These are phyloP conservation scores for Cytospora mali DNA, from an alignment of 2,329 filamentous ascomycete species.

Conservation along the genomic window DNA sequence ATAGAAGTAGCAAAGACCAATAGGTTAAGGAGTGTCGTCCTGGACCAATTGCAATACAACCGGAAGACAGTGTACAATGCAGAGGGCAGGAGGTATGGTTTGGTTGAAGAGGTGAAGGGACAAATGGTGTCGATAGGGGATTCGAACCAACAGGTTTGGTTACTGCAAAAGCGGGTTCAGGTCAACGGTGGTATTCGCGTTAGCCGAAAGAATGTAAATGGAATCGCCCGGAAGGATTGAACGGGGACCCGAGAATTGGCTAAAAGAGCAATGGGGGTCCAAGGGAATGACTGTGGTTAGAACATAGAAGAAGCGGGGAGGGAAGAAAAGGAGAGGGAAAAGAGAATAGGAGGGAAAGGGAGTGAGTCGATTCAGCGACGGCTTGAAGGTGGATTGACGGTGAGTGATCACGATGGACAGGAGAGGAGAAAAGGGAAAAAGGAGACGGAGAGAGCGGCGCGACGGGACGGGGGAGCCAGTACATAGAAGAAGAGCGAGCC, in stretches of 20 bases:
- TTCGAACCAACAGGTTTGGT: neutral
- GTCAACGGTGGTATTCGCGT: slow-evolving; percentile 31
- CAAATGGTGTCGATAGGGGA: slow-evolving; percentile 10
- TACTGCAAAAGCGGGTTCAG: slow-evolving; percentile 20
- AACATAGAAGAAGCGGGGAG: slow-evolving; percentile 37
- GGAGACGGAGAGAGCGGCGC: slow-evolving; percentile 29
- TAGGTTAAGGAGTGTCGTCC: slow-evolving; percentile 42
- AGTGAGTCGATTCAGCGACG: slow-evolving; percentile 34
- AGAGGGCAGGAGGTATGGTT: slow-evolving; percentile 25
- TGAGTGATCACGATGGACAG: slow-evolving; percentile 30
- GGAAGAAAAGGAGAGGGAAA: slow-evolving; percentile 41
- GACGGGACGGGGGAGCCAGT: slow-evolving; percentile 12
- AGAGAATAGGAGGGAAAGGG: slow-evolving; percentile 30
- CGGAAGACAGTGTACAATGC: slow-evolving; percentile 30
- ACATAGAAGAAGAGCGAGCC: slow-evolving; percentile 21
- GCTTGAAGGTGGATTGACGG: slow-evolving; percentile 26
- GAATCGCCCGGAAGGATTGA: slow-evolving; percentile 54
- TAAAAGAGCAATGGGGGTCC: slow-evolving; percentile 40
- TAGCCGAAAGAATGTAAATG: slow-evolving; percentile 46
- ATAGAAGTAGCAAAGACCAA: slow-evolving; percentile 24
- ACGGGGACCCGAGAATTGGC: slow-evolving; percentile 44
- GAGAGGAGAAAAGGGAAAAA: slow-evolving; percentile 35
- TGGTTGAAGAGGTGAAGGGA: slow-evolving; percentile 28
- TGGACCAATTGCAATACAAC: slow-evolving; percentile 30
- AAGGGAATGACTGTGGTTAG: slow-evolving; percentile 57